Base-by-base conservation (phyloP, 192 early-diverging fungal species). In the Backusella australiensis region DNA sequence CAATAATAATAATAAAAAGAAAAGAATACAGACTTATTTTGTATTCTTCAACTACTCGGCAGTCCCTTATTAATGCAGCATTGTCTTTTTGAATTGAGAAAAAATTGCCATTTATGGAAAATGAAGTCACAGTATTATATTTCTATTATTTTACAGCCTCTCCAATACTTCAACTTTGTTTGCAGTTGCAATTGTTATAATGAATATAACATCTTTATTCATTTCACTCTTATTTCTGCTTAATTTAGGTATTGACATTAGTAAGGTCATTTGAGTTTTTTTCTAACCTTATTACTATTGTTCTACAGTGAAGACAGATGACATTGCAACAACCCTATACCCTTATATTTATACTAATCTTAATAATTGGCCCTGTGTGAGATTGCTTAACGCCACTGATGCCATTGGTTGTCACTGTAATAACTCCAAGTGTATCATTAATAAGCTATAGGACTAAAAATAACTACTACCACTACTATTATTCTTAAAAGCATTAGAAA, bases 401-500 rank as follows among this genome's bases (percentile, higher is more conserved):
- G 74, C 75, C 6, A 81, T 87, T 23, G 92, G 92, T 34, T 92
- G 91, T 71, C 87, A 89, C 75, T 77, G 91, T 90, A 85, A 75
- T 15, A 36, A 49, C 6, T 56, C 8, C 1, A 63, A 53, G 19
- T 49, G 15, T 49, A 49, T 49, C 46, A 49, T 19, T 6, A 39
- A n/a, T 49, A 49, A 49, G 19, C 6, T 49, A 0, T 49, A 34
- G 15, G n/a, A 66, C 66, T 19, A 75, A 42, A 29, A 19, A 6
- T 36, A 34, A 23, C 12, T 21, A 34, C 32, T 39, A 65, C 42
- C 46, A n/a, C 21, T n/a, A 32, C 34, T 19, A 38, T 71, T 15
- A 15, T 32, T 32, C 36, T 9, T 9, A 8, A 70, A 73, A 85
- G 83, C 84, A 17, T 46, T 78, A 21, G 78, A 72, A 32, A 76